A percentile compares a stretch with the other conserved stretches of the same genome.
These are phyloP conservation scores for Draba incana DNA, from an alignment of 345 rosid species.

Conservation along the genomic window DNA sequence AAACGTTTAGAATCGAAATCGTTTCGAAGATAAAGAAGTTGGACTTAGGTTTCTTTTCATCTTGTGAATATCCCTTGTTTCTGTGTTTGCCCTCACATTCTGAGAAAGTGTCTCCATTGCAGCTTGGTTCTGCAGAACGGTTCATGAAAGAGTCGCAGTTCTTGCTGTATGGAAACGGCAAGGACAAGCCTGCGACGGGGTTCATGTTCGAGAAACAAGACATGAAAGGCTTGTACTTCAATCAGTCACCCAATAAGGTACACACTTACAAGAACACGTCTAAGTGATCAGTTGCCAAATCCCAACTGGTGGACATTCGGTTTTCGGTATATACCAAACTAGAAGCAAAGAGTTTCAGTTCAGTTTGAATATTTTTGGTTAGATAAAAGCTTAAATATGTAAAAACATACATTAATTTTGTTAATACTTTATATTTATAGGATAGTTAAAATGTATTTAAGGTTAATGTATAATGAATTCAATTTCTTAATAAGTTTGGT, in stretches of 20 bases:
- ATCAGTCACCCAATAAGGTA: constrained; percentile 90
- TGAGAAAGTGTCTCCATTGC: constrained; percentile 38
- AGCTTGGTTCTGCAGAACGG: constrained; percentile 93
- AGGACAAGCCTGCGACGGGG: constrained; percentile 83
- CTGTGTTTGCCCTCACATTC: not conserved
- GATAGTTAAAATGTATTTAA: too few species aligned
- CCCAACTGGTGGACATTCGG: too few species aligned
- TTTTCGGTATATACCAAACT: too few species aligned
- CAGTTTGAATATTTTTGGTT: too few species aligned
- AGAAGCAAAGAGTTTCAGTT: too few species aligned
- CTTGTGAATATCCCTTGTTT: not conserved
- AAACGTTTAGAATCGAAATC: too few species aligned
- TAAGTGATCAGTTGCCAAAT: constrained; percentile 1
- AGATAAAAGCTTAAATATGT: too few species aligned
- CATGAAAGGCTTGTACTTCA: constrained; percentile 86
- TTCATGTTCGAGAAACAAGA: constrained; percentile 89
- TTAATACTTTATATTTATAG: too few species aligned
- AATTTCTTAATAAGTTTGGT: too few species aligned
- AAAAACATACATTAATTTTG: too few species aligned
- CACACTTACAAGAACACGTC: not conserved
- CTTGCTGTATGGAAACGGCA: constrained; percentile 81
- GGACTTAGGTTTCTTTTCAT: not conserved
- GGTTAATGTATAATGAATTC: too few species aligned
- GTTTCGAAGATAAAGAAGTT: too few species aligned
- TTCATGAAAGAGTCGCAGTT: constrained; percentile 85